Percentiles rank a stretch among this genome's conserved stretches.
phyloP scores from a whole-genome alignment of 2,329 filamentous ascomycete species.

The Epichloe glyceriae region DNA sequence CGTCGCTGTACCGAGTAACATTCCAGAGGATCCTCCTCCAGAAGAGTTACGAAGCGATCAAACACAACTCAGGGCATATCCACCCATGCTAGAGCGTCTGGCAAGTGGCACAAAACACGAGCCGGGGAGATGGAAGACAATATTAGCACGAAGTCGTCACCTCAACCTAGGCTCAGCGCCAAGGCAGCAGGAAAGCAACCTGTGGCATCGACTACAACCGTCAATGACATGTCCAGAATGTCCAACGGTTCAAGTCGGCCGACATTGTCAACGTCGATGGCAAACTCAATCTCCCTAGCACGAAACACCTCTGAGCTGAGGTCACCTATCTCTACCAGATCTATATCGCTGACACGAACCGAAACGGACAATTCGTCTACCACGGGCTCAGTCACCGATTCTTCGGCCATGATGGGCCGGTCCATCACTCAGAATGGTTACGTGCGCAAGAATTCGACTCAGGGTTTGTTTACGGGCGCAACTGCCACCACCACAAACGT shows the following conservation, averaged over 20 bases:
- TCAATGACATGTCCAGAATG: conserved; percentile 8
- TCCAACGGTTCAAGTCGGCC: conserved; percentile 1
- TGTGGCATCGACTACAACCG: conserved; percentile 10
- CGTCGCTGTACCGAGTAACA: conserved; percentile 9
- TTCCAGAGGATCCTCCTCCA: neutral
- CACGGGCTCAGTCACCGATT: conserved; percentile 4
- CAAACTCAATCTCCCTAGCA: neutral
- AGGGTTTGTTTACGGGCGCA: conserved; percentile 21
- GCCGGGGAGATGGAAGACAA: neutral
- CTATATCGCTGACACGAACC: conserved; percentile 1
- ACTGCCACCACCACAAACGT: conserved; percentile 29
- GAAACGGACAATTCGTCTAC: conserved; percentile 5
- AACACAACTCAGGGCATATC: conserved; percentile 10
- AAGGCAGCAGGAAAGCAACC: conserved; percentile 39
- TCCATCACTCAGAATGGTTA: conserved; percentile 21
- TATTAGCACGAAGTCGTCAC: neutral
- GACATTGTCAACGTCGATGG: neutral
- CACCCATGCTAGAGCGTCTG: conserved; percentile 16
- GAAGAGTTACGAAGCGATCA: conserved; percentile 6
- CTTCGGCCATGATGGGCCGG: conserved; percentile 16
- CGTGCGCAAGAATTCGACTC: conserved; percentile 9
- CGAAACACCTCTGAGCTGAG: conserved; percentile 1
- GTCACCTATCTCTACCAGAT: conserved; percentile 2
- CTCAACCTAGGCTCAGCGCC: conserved; percentile 18
- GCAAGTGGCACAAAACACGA: conserved; percentile 4